A percentile compares a stretch with the other conserved stretches of the same genome.
These are phyloP conservation scores for Colletotrichum gigasporum DNA, from an alignment of 2,329 filamentous ascomycete species.

Conservation along the genomic window DNA sequence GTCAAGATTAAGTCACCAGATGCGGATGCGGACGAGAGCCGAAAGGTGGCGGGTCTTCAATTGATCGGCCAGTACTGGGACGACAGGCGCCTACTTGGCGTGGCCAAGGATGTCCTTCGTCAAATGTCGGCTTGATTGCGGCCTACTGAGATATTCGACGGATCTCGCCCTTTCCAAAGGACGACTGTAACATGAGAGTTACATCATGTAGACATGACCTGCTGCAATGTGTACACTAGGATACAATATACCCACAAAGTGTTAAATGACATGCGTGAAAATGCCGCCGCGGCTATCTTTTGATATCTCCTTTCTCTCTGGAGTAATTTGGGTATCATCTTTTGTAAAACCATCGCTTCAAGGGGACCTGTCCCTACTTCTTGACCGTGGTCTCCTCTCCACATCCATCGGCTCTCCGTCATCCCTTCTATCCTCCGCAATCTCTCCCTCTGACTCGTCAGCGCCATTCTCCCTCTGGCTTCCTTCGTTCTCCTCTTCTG, in stretches of 20 bases:
- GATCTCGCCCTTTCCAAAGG: too few species aligned
- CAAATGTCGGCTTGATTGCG: conserved; percentile 34
- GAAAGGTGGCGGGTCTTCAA: conserved; percentile 68
- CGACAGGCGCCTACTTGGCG: conserved; percentile 69
- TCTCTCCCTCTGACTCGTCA: conserved; percentile 52
- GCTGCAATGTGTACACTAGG: conserved; percentile 8
- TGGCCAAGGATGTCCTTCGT: conserved; percentile 59
- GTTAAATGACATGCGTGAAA: neutral
- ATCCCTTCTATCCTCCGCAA: conserved; percentile 38
- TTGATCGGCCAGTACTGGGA: conserved; percentile 85
- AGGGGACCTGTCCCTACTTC: conserved; percentile 16
- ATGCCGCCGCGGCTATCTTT: neutral
- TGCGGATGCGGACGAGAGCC: conserved; percentile 41
- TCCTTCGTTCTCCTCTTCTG: conserved; percentile 52
- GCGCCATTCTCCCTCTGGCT: conserved; percentile 37
- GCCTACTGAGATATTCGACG: too few species aligned
- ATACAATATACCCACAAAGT: conserved; percentile 17
- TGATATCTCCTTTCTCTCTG: neutral
- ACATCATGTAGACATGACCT: neutral
- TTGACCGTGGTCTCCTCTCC: conserved; percentile 35
- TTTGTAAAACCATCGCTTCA: neutral
- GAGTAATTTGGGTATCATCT: conserved; percentile 21
- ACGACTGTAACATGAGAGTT: neutral
- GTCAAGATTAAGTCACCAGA: conserved; percentile 70
- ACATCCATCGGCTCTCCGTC: conserved; percentile 47